Conservation (phyloP, 2,329 filamentous ascomycete genomes). For the Ascochyta pisi region DNA sequence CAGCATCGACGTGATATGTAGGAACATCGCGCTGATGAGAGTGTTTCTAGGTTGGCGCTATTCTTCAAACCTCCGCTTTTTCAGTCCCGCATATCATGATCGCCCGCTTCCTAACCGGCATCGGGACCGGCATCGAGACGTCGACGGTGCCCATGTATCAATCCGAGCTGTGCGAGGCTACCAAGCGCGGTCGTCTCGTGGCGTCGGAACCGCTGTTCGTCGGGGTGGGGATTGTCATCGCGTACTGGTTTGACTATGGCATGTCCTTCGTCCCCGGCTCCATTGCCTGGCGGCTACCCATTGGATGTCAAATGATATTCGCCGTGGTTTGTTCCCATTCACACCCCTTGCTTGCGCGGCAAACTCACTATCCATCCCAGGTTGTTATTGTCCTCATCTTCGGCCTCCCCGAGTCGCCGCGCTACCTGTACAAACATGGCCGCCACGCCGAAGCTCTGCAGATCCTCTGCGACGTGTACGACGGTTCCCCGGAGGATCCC, state of each 20-base stretch:
- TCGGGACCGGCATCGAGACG: conserved; percentile 63
- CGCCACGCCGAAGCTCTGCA: conserved; percentile 56
- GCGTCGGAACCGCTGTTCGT: conserved; percentile 62
- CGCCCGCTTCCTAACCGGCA: conserved; percentile 59
- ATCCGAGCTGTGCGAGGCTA: conserved; percentile 59
- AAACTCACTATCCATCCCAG: not conserved
- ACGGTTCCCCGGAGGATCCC: conserved; percentile 57
- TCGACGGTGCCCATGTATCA: conserved; percentile 62
- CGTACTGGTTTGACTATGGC: conserved; percentile 53
- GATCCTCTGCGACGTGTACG: conserved; percentile 59
- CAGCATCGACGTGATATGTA: too few species aligned
- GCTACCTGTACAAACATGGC: conserved; percentile 38
- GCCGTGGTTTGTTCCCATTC: conserved; percentile 36
- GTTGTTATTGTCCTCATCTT: conserved; percentile 54
- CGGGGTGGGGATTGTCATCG: conserved; percentile 57
- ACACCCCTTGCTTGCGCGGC: too few species aligned
- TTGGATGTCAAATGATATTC: conserved; percentile 56
- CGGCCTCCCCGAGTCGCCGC: conserved; percentile 35
- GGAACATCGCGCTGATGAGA: too few species aligned
- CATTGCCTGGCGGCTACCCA: conserved; percentile 56
- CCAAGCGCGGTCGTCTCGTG: conserved; percentile 65
- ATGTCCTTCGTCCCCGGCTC: conserved; percentile 52
- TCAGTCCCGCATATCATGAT: conserved; percentile 56
- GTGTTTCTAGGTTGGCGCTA: conserved; percentile 40
- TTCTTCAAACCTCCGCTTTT: conserved; percentile 47